These are phyloP conservation scores for Euphorbia celastroides DNA, from an alignment of 441 rosid species.

Conservation along the genomic window DNA sequence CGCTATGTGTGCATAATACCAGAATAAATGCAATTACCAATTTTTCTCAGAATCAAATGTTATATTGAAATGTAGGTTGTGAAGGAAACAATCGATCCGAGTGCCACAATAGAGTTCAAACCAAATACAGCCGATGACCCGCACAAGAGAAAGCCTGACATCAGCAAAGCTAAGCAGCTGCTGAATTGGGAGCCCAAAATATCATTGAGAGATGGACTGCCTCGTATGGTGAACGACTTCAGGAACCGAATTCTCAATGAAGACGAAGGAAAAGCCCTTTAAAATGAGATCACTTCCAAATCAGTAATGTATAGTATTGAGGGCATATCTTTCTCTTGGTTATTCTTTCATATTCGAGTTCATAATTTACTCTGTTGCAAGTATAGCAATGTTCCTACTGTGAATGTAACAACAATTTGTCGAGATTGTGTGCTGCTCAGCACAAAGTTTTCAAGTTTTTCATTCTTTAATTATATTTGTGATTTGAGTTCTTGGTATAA, in stretches of 20 bases:
- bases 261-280: constrained; percentile 64
- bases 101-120: constrained; percentile 82
- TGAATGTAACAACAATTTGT: constrained; percentile 12
- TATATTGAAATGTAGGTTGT: constrained; percentile 48
- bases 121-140: constrained; percentile 96
- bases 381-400: constrained; percentile 18
- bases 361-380: constrained; percentile 9
- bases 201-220: constrained; percentile 76
- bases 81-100: constrained; percentile 89
- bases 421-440: constrained; percentile 6
- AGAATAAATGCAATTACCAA: too few species aligned
- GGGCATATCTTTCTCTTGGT: constrained; percentile 23
- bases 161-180: constrained; percentile 69
- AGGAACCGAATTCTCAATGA: constrained; percentile 75
- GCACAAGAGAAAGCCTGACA: constrained; percentile 97
- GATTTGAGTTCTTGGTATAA: background rate
- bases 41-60: too few species aligned
- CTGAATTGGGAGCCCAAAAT: constrained; percentile 96
- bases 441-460: constrained; percentile 12
- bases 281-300: constrained; percentile 14
- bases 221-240: constrained; percentile 84
- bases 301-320: constrained; percentile 39
- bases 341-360: constrained; percentile 16
- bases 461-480: constrained; percentile 7
- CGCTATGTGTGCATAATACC: too few species aligned